Base-by-base conservation (phyloP, 805 yeast genomes). In the Teunomyces panamensis region DNA sequence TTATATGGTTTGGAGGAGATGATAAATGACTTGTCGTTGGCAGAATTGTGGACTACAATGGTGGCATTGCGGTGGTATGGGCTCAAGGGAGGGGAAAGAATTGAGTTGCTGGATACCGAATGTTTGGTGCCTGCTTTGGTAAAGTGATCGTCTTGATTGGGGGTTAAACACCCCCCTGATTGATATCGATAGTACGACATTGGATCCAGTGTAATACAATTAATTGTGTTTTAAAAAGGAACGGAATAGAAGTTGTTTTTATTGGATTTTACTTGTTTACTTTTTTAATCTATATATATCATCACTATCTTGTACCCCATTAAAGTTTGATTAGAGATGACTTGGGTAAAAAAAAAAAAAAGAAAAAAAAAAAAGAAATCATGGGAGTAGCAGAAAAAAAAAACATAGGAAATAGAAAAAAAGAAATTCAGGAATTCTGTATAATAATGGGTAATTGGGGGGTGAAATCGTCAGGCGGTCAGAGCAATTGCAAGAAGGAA, bases 1-100 rank as follows among this genome's bases (percentile, higher is more conserved):
- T 81, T 82, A 63, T 78, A 81, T 8, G 51, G 46, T 9, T 48
- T 32, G 16, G 43, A 42, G 16, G 51, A 37, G 11, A 39, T 37
- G 13, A 48, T 37, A 47, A 44, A 48, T 11, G 47, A 44, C 35
- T 48, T 48, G 13, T 46, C 49, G 37, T 48, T 47, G 39, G 35
- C 32, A 3, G 50, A 48, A 10, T 47, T 47, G 29, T 44, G 48
- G 11, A 39, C 34, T n/a, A 39, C 46, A 13, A 42, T 35, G 34
- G 46, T 35, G 36, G 33, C 42, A 30, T 24, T 41, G 44, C 48
- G 20, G 7, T 44, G 47, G 32, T 56, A 57, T 35, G 66, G 66
- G 9, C 62, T 57, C 46, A 61, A 53, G 14, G 66, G 66, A n/a
- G 66, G 66, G 14, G 65, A 61, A 46, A 62, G 49, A 42, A 62